A percentile compares a stretch with the other conserved stretches of the same genome.
Conservation (phyloP, 306 rosid genomes). For the Vicia villosa region DNA sequence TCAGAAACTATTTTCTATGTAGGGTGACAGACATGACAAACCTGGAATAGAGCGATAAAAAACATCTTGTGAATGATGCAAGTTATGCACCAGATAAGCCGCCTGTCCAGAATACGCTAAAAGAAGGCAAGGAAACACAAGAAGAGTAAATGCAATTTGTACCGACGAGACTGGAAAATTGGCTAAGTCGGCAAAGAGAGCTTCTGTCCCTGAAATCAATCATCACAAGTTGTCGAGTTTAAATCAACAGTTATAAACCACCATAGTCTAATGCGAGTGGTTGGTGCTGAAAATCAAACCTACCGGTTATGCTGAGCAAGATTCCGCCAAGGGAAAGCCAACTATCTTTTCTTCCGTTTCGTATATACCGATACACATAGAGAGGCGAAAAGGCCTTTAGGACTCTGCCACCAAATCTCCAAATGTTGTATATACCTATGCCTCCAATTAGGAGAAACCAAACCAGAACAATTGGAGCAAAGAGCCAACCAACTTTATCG, state of each 20-base stretch:
- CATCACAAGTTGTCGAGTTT: conserved; percentile 36
- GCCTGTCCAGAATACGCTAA: conserved; percentile 96
- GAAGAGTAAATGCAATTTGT: conserved; percentile 87
- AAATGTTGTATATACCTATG: conserved; percentile 82
- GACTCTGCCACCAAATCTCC: conserved; percentile 64
- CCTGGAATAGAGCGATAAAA: conserved; percentile 96
- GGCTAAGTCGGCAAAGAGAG: conserved; percentile 92
- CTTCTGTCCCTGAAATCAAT: conserved; percentile 88
- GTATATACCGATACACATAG: conserved; percentile 69
- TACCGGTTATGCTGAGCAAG: conserved; percentile 97
- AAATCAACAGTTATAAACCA: neutral
- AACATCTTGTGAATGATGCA: conserved; percentile 47
- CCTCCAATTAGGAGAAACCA: conserved; percentile 95
- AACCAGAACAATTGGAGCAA: conserved; percentile 92
- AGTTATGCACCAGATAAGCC: conserved; percentile 70
- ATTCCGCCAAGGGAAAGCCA: conserved; percentile 98
- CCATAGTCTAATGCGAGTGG: too few species aligned
- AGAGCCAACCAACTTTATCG: conserved; percentile 97
- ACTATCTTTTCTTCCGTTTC: conserved; percentile 58
- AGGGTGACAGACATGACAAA: conserved; percentile 39
- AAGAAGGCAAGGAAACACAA: conserved; percentile 98
- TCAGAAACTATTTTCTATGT: neutral
- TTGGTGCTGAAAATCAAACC: conserved; percentile 13
- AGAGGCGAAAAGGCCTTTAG: conserved; percentile 88
- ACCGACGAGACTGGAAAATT: conserved; percentile 92